Percentiles rank a stretch among this genome's conserved stretches.
phyloP scores from a whole-genome alignment of 768 basidiomycete species.

The Pleurotus giganteus region DNA sequence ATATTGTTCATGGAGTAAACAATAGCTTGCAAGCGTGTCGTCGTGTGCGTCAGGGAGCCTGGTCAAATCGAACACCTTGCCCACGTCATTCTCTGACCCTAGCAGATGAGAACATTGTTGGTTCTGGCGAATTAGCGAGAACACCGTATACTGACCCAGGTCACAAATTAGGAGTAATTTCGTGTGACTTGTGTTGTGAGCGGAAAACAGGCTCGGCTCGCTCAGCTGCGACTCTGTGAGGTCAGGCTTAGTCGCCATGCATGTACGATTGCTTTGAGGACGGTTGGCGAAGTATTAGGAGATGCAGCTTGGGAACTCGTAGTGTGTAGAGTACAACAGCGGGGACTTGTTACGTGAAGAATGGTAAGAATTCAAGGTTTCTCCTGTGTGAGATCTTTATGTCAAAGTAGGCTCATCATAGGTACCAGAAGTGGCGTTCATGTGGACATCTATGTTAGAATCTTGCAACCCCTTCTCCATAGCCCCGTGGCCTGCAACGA shows the following conservation, averaged over 20 bases:
- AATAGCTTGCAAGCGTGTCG: neutral
- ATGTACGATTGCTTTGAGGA: neutral
- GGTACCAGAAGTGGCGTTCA: slow-evolving; percentile 3
- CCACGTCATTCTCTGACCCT: neutral
- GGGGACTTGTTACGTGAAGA: neutral
- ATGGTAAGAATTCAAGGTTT: neutral
- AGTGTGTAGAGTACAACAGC: too few species aligned
- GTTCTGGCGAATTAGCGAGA: neutral
- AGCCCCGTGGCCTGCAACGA: slow-evolving; percentile 2
- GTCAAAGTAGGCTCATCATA: neutral
- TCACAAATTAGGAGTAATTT: slow-evolving; percentile 6
- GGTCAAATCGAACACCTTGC: neutral
- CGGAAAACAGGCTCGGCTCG: neutral
- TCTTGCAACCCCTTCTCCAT: neutral
- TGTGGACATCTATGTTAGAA: slow-evolving; percentile 6
- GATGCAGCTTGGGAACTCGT: too few species aligned
- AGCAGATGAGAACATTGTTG: neutral
- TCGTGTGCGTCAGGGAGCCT: neutral
- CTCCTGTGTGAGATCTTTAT: neutral
- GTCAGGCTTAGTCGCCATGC: neutral
- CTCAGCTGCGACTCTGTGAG: neutral
- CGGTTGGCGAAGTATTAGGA: neutral
- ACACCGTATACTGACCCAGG: neutral
- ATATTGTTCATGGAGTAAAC: slow-evolving; percentile 4
- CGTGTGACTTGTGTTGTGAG: neutral